These are phyloP conservation scores for Aspergillus steynii DNA, from an alignment of 495 filamentous ascomycete genomes.

Conservation along the genomic window DNA sequence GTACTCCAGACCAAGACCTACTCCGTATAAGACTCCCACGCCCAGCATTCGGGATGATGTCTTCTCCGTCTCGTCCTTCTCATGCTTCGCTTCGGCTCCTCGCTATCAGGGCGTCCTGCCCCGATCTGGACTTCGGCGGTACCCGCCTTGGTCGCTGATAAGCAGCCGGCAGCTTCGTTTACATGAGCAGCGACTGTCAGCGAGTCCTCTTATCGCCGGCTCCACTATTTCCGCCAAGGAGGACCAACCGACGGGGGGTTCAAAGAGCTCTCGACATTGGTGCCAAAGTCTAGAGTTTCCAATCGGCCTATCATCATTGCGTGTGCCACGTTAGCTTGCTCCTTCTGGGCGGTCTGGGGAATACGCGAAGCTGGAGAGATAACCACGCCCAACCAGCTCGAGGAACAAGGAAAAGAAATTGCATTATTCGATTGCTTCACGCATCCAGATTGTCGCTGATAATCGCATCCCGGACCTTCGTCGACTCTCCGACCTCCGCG, in stretches of 20 bases:
- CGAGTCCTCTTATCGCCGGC: constrained; percentile 1
- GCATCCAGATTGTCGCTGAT: constrained; percentile 11
- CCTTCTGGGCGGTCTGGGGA: not conserved
- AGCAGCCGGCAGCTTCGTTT: not conserved
- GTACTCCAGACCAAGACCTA: too few relatives aligned
- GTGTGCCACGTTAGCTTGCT: not conserved
- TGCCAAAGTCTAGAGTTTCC: not conserved
- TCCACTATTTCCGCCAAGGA: not conserved
- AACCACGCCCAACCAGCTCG: constrained; percentile 6
- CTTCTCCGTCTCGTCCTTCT: not conserved
- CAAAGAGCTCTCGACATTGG: not conserved
- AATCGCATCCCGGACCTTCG: not conserved
- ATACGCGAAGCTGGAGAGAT: constrained; percentile 12
- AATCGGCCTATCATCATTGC: not conserved
- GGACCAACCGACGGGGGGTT: not conserved
- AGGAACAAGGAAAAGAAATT: not conserved
- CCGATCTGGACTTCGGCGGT: constrained; percentile 11
- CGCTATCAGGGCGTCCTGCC: constrained; percentile 5
- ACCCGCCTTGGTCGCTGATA: constrained; percentile 10
- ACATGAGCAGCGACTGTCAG: not conserved
- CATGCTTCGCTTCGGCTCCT: constrained; percentile 3
- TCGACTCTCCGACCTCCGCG: not conserved
- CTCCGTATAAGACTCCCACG: not conserved
- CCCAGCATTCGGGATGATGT: not conserved
- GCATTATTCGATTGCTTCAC: constrained; percentile 21